Conservation (phyloP, 371 early-diverging fungal genomes). For the Lichtheimia ornata region DNA sequence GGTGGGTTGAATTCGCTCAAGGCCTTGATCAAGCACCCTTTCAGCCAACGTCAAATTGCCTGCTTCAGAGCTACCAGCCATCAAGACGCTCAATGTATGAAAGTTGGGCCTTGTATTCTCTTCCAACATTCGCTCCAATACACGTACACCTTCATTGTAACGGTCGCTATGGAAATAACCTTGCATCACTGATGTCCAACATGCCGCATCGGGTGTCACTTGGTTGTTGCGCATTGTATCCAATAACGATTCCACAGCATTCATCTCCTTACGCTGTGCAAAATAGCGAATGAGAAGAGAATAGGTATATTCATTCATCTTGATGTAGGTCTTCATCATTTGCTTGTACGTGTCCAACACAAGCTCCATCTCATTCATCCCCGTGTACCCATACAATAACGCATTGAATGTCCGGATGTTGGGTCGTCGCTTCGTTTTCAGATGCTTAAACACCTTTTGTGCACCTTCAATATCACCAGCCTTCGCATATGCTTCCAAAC, state of each 20-base stretch:
- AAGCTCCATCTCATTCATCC: conserved; percentile 41
- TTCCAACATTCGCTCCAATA: conserved; percentile 38
- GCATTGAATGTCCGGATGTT: conserved; percentile 34
- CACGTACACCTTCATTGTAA: conserved; percentile 22
- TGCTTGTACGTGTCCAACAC: conserved; percentile 38
- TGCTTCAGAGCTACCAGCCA: conserved; percentile 24
- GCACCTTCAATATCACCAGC: conserved; percentile 39
- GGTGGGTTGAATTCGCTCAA: neutral
- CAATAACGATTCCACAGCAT: conserved; percentile 38
- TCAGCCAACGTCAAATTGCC: conserved; percentile 33
- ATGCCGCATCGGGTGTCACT: conserved; percentile 25
- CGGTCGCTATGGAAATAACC: conserved; percentile 30
- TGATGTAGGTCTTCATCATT: conserved; percentile 31
- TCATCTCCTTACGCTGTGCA: conserved; percentile 30
- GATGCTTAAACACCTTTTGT: conserved; percentile 30
- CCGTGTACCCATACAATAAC: conserved; percentile 35
- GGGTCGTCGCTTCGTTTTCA: conserved; percentile 23
- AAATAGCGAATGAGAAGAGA: conserved; percentile 43
- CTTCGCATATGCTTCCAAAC: conserved; percentile 49
- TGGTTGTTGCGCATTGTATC: conserved; percentile 33
- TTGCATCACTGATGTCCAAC: conserved; percentile 43
- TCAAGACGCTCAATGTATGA: conserved; percentile 25
- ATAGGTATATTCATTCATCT: conserved; percentile 33
- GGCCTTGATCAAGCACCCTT: neutral
- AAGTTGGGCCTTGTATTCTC: conserved; percentile 27